Evolutionary conservation across 2,329 filamentous ascomycete genomes (phyloP).

Genomic region (Cladobotryum protrusum): DNA sequence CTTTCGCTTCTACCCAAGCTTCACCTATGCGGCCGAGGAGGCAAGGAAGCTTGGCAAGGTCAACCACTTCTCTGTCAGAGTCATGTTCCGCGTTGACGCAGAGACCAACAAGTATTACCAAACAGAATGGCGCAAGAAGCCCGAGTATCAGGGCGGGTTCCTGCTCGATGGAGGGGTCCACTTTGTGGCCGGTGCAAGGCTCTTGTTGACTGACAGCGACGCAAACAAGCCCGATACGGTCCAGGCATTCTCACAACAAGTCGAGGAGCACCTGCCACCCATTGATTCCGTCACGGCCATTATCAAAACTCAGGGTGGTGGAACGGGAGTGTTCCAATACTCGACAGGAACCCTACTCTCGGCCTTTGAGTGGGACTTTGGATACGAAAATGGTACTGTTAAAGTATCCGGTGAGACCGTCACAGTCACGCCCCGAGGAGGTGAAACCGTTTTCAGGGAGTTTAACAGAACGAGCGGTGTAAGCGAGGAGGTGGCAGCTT

Average conservation of each 20-base stretch:
- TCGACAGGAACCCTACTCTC: constrained; percentile 50
- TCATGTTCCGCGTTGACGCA: constrained; percentile 30
- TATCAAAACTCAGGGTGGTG: constrained; percentile 47
- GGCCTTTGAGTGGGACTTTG: constrained; percentile 50
- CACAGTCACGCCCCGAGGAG: constrained; percentile 30
- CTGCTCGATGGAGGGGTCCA: constrained; percentile 72
- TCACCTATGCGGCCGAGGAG: constrained; percentile 45
- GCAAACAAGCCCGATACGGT: constrained; percentile 39
- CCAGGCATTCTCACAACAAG: constrained; percentile 48
- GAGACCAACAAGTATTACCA: constrained; percentile 42
- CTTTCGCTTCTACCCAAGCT: constrained; percentile 56
- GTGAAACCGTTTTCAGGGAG: constrained; percentile 29
- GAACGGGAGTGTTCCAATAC: constrained; percentile 50
- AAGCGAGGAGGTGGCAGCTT: constrained; percentile 54
- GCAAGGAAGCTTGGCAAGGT: constrained; percentile 24
- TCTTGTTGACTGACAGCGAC: constrained; percentile 43
- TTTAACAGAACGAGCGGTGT: constrained; percentile 50
- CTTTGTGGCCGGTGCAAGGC: constrained; percentile 56
- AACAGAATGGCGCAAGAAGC: constrained; percentile 59
- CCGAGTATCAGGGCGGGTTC: constrained; percentile 69
- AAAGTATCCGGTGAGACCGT: constrained; percentile 40
- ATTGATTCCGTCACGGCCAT: constrained; percentile 61
- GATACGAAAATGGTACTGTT: constrained; percentile 52
- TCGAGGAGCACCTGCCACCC: constrained; percentile 53
- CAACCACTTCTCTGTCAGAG: constrained; percentile 41